phyloP scores from a whole-genome alignment of 176 grass and related monocot genomes.

The Ananas comosus region DNA sequence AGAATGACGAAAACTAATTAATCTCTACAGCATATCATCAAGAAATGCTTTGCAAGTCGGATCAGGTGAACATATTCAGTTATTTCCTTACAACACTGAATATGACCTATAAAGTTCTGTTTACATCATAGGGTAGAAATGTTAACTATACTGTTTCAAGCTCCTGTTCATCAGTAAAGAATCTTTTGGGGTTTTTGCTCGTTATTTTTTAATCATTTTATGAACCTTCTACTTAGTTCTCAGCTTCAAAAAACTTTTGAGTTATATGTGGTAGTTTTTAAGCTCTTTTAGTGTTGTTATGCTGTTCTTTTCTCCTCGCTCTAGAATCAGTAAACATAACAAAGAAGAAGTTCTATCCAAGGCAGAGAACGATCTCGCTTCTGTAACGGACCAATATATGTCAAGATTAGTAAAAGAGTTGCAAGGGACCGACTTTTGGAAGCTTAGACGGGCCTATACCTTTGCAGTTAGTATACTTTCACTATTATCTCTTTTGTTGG shows the following conservation, averaged over 20 bases:
- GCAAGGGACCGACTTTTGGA: conserved; percentile 93
- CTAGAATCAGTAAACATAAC: conserved; percentile 81
- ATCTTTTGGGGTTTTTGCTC: too few relatives aligned
- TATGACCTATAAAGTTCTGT: too few relatives aligned
- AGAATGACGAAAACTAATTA: too few relatives aligned
- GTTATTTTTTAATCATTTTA: background rate
- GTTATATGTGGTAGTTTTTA: background rate
- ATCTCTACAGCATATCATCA: too few relatives aligned
- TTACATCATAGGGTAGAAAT: too few relatives aligned
- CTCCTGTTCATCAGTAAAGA: too few relatives aligned
- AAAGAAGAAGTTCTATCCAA: conserved; percentile 80
- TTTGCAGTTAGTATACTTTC: conserved; percentile 53
- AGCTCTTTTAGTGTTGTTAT: conserved; percentile 4
- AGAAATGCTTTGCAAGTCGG: too few relatives aligned
- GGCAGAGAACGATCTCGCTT: conserved; percentile 79
- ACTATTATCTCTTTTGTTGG: background rate
- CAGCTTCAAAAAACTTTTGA: conserved; percentile 15
- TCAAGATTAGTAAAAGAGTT: conserved; percentile 86
- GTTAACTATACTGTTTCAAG: too few relatives aligned
- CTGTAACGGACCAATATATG: conserved; percentile 69
- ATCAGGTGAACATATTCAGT: too few relatives aligned
- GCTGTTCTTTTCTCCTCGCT: conserved; percentile 15
- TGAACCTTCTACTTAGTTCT: background rate
- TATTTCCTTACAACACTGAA: too few relatives aligned
- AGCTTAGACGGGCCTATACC: conserved; percentile 90